Conservation (phyloP, 306 rosid genomes). For the Quercus mongolica region DNA sequence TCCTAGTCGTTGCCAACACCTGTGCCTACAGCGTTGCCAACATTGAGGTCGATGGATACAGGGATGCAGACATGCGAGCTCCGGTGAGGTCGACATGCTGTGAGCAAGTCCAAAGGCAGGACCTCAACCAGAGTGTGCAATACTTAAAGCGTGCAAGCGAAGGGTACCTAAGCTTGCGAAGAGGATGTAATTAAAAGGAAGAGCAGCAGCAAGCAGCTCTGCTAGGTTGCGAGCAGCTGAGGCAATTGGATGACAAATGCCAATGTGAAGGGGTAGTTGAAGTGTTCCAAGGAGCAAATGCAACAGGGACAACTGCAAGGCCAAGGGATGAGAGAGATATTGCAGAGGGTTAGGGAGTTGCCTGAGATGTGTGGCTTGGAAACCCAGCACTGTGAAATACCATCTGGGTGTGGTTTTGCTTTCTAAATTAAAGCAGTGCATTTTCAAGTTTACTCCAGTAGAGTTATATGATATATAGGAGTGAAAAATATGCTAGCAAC, state of each 20-base stretch:
- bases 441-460: too few relatives aligned
- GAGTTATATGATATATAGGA: too few relatives aligned
- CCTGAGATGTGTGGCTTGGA: not conserved
- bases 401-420: too few relatives aligned
- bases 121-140: slow-evolving; percentile 12
- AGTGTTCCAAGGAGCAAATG: not conserved
- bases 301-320: not conserved
- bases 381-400: not conserved
- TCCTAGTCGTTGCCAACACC: not conserved
- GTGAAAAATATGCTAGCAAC: too few relatives aligned
- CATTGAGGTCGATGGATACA: slow-evolving; percentile 9
- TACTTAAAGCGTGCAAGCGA: not conserved
- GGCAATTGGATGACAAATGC: not conserved
- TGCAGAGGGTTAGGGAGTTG: not conserved
- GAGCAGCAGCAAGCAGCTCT: not conserved
- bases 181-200: not conserved
- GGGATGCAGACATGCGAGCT: not conserved
- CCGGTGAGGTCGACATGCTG: not conserved
- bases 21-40: slow-evolving; percentile 7
- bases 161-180: too few relatives aligned
- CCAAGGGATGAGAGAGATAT: not conserved
- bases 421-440: too few relatives aligned
- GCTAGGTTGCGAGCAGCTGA: slow-evolving; percentile 21
- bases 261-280: slow-evolving; percentile 19
- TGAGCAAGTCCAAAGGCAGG: not conserved